phyloP scores from a whole-genome alignment of 2,329 filamentous ascomycete genomes.

The Colletotrichum shisoi region DNA sequence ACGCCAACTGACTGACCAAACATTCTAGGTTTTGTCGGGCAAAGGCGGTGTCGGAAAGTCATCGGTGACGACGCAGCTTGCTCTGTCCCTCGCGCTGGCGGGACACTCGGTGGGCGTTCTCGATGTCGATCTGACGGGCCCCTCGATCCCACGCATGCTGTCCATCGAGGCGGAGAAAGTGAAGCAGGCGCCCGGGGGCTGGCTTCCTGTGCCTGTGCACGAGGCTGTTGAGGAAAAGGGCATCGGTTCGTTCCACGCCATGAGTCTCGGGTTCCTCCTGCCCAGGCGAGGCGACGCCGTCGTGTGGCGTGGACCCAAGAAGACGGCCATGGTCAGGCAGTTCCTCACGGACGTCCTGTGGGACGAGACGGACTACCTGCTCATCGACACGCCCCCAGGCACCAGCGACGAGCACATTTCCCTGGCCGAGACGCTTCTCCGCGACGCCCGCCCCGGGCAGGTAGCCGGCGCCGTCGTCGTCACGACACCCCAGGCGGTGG shows the following conservation, averaged over 20 bases:
- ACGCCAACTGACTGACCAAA: constrained; percentile 8
- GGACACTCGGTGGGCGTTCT: constrained; percentile 93
- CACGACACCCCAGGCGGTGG: constrained; percentile 93
- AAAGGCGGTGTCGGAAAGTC: constrained; percentile 99
- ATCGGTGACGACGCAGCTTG: constrained; percentile 94
- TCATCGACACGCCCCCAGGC: constrained; percentile 95
- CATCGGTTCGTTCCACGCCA: constrained; percentile 76
- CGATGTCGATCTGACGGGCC: constrained; percentile 94
- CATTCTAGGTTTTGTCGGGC: constrained; percentile 78
- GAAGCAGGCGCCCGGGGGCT: constrained; percentile 87
- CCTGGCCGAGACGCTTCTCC: constrained; percentile 82
- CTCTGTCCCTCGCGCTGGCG: constrained; percentile 83
- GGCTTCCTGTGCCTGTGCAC: constrained; percentile 89
- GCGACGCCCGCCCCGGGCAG: constrained; percentile 68
- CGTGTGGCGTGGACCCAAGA: constrained; percentile 97
- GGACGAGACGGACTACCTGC: constrained; percentile 85
- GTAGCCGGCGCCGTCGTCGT: constrained; percentile 91
- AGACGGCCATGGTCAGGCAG: constrained; percentile 98
- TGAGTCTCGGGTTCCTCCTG: constrained; percentile 92
- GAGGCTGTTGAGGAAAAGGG: constrained; percentile 59
- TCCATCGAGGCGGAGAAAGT: constrained; percentile 89
- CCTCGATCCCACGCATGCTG: constrained; percentile 94
- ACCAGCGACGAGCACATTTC: constrained; percentile 98
- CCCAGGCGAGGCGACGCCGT: constrained; percentile 86
- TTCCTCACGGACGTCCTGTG: constrained; percentile 92